Evolutionary conservation across 2,329 filamentous ascomycete genomes (phyloP).

Genomic region (Trichoderma guizhouense): DNA sequence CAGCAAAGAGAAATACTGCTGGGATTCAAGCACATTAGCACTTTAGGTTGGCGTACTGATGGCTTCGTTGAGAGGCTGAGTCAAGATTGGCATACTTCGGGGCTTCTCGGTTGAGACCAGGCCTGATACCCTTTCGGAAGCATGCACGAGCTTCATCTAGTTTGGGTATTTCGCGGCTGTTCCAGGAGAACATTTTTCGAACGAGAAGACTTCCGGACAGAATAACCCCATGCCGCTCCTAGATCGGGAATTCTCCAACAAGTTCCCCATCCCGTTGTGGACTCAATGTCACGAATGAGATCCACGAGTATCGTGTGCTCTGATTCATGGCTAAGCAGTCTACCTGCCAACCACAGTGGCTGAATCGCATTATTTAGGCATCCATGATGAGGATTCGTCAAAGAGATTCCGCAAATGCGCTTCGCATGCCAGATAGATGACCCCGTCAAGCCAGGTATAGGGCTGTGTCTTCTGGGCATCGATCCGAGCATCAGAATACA

Average conservation of each 20-base stretch:
- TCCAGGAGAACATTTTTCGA: background rate
- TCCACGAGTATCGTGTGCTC: constrained; percentile 40
- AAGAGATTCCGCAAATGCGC: constrained; percentile 12
- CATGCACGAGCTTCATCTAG: background rate
- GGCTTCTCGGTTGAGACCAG: background rate
- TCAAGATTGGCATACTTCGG: background rate
- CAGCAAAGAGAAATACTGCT: constrained; percentile 1
- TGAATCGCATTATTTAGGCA: constrained; percentile 57
- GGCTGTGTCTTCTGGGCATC: constrained; percentile 24
- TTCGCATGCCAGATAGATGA: constrained; percentile 52
- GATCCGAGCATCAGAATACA: constrained; percentile 48
- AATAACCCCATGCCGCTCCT: constrained; percentile 40
- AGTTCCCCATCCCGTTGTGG: constrained; percentile 51
- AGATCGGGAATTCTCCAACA: constrained; percentile 53
- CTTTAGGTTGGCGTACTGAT: background rate
- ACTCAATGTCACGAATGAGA: constrained; percentile 49
- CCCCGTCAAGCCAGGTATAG: background rate
- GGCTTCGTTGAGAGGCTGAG: background rate
- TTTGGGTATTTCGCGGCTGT: background rate
- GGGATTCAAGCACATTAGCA: background rate
- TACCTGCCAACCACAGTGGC: constrained; percentile 54
- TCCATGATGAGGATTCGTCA: constrained; percentile 53
- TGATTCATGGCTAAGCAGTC: constrained; percentile 48
- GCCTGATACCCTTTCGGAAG: background rate
- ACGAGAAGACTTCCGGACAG: background rate